These are phyloP conservation scores for Talaromyces thailandensis DNA, from an alignment of 495 filamentous ascomycete species.

Conservation along the genomic window DNA sequence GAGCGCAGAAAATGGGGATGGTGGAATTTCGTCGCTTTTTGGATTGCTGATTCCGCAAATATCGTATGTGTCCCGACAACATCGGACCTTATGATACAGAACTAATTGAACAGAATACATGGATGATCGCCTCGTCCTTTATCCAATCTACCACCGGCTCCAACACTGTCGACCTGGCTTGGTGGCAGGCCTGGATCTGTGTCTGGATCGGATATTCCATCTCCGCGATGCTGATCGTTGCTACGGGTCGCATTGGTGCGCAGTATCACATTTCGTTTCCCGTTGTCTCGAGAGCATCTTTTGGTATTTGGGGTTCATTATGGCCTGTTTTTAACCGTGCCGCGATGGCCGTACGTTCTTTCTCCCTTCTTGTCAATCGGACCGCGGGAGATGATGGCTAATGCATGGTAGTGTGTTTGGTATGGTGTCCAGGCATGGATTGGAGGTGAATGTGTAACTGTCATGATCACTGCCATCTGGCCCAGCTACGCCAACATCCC, in stretches of 20 bases:
- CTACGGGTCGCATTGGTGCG: slow-evolving; percentile 81
- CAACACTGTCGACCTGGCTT: slow-evolving; percentile 56
- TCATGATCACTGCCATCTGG: slow-evolving; percentile 84
- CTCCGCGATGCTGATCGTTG: slow-evolving; percentile 61
- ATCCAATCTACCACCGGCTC: slow-evolving; percentile 40
- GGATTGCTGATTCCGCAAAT: slow-evolving; percentile 92
- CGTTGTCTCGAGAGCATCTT: slow-evolving; percentile 63
- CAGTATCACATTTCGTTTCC: slow-evolving; percentile 86
- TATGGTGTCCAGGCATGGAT: slow-evolving; percentile 86
- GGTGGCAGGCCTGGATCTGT: slow-evolving; percentile 95
- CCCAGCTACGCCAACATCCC: slow-evolving; percentile 53
- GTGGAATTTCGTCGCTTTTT: slow-evolving; percentile 86
- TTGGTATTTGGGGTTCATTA: slow-evolving; percentile 79
- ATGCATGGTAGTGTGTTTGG: slow-evolving; percentile 22
- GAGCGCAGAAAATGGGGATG: slow-evolving; percentile 78
- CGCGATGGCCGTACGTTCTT: slow-evolving; percentile 58
- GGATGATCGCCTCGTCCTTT: slow-evolving; percentile 89
- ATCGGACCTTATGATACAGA: background rate
- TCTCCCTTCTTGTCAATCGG: slow-evolving; percentile 20
- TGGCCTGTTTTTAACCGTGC: slow-evolving; percentile 91
- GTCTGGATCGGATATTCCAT: slow-evolving; percentile 79
- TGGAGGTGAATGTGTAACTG: slow-evolving; percentile 67
- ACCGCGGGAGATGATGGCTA: background rate
- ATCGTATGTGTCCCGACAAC: slow-evolving; percentile 43
- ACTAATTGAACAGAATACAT: slow-evolving; percentile 57